Percentiles rank a stretch among this genome's conserved stretches.
Conservation (phyloP, 306 rosid genomes). For the Cicer bijugum region DNA sequence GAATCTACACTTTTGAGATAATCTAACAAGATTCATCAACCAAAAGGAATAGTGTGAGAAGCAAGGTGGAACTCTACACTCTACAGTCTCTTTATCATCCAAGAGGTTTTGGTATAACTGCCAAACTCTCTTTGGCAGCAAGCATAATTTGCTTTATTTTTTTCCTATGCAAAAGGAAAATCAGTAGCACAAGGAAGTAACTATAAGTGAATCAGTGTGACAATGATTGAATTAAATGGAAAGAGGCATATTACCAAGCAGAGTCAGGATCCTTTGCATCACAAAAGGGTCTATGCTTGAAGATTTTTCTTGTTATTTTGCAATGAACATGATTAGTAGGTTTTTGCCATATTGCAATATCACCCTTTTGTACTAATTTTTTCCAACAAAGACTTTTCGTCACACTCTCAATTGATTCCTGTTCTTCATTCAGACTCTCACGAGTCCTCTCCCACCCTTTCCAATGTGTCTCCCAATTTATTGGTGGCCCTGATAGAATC, state of each 20-base stretch:
- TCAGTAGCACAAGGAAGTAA: slow-evolving; percentile 3
- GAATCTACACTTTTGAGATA: slow-evolving; percentile 39
- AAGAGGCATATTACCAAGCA: slow-evolving; percentile 63
- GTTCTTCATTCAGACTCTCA: slow-evolving; percentile 74
- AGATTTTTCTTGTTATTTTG: slow-evolving; percentile 61
- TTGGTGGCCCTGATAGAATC: slow-evolving; percentile 94
- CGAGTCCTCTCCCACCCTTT: slow-evolving; percentile 80
- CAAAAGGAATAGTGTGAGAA: slow-evolving; percentile 43
- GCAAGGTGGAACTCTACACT: slow-evolving; percentile 31
- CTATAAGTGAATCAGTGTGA: background rate
- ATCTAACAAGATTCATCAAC: slow-evolving; percentile 27
- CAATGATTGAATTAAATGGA: too few species aligned
- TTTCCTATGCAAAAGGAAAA: slow-evolving; percentile 33
- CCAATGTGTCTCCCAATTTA: slow-evolving; percentile 87
- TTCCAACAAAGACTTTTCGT: slow-evolving; percentile 94
- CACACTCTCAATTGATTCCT: slow-evolving; percentile 67
- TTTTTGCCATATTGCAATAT: slow-evolving; percentile 92
- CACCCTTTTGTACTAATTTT: slow-evolving; percentile 68
- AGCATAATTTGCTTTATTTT: slow-evolving; percentile 41
- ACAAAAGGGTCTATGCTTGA: slow-evolving; percentile 76
- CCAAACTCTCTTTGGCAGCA: slow-evolving; percentile 45
- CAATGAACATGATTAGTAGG: slow-evolving; percentile 84
- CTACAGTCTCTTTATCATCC: slow-evolving; percentile 48
- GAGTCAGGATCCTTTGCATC: slow-evolving; percentile 67
- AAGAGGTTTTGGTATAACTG: slow-evolving; percentile 73